Evolutionary conservation across 495 filamentous ascomycete genomes (phyloP).

Genomic region (Paragyromitra xinjiangensis): DNA sequence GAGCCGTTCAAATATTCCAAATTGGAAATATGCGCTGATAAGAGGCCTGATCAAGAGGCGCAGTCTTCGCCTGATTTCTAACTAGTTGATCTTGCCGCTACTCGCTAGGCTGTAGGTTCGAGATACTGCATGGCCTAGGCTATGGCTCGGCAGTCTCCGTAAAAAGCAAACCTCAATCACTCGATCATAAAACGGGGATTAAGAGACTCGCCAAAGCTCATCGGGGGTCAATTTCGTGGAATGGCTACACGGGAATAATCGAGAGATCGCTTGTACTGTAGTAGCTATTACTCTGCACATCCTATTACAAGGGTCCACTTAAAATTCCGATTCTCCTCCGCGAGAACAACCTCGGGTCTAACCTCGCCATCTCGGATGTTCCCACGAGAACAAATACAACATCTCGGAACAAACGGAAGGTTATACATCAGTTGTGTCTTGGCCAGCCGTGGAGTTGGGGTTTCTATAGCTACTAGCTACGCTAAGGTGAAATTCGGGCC

Average conservation of each 20-base stretch:
- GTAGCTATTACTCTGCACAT: neutral
- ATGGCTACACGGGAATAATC: too few relatives aligned
- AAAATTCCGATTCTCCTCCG: too few relatives aligned
- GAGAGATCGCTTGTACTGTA: neutral
- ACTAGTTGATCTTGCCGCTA: neutral
- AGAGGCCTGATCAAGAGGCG: neutral
- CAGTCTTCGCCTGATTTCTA: neutral
- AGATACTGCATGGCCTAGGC: neutral
- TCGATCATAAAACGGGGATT: neutral
- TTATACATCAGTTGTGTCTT: neutral
- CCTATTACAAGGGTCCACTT: neutral
- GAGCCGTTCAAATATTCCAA: neutral
- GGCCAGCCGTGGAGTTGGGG: conserved; percentile 5
- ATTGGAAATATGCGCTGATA: neutral
- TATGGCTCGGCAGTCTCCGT: neutral
- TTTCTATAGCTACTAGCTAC: conserved; percentile 1
- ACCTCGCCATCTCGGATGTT: neutral
- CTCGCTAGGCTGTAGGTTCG: neutral
- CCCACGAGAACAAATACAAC: conserved; percentile 6
- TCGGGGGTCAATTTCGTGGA: neutral
- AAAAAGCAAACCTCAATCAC: neutral
- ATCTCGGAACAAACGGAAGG: conserved; percentile 3
- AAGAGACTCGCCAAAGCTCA: neutral
- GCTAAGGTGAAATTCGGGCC: neutral
- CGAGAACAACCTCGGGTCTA: too few relatives aligned